phyloP scores from a whole-genome alignment of 805 yeast genomes.

The Kuraishia floccosa region DNA sequence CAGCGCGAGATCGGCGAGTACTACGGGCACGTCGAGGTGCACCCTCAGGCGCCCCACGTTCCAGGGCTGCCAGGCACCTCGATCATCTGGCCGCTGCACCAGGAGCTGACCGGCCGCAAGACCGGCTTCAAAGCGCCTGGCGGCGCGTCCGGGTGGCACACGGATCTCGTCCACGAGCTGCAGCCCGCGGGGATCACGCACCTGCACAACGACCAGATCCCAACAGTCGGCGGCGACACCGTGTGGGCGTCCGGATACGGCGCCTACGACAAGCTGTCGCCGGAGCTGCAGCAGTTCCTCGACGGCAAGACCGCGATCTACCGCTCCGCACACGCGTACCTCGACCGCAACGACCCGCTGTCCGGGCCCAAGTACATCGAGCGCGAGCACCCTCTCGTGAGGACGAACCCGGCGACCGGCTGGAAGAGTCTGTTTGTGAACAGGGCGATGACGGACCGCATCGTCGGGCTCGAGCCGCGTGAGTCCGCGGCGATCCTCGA shows the following conservation, averaged over 20 bases:
- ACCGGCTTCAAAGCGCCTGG: no score
- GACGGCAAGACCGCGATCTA: conserved; percentile 50
- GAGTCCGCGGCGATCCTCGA: conserved; percentile 53
- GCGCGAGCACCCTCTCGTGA: conserved; percentile 61
- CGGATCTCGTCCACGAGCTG: conserved; percentile 51
- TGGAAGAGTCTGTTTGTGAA: conserved; percentile 48
- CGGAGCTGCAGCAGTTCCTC: conserved; percentile 45
- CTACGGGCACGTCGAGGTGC: conserved; percentile 32
- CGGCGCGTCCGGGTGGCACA: conserved; percentile 30
- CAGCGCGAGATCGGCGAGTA: conserved; percentile 33
- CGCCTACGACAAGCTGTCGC: conserved; percentile 64
- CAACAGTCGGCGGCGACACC: conserved; percentile 47
- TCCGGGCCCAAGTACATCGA: conserved; percentile 46
- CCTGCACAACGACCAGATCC: conserved; percentile 32
- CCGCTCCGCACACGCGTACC: conserved; percentile 63
- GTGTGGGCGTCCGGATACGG: conserved; percentile 57
- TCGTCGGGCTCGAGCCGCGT: conserved; percentile 62
- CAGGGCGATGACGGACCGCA: conserved; percentile 52
- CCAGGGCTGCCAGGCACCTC: conserved; percentile 24
- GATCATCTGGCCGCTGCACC: conserved; percentile 30
- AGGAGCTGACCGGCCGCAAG: no score
- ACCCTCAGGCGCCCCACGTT: conserved; percentile 22
- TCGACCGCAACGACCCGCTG: conserved; percentile 56
- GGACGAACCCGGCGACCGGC: conserved; percentile 63
- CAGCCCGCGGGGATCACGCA: conserved; percentile 49